Conservation (phyloP, 2,329 filamentous ascomycete genomes). For the Sodiomyces alkalinus region DNA sequence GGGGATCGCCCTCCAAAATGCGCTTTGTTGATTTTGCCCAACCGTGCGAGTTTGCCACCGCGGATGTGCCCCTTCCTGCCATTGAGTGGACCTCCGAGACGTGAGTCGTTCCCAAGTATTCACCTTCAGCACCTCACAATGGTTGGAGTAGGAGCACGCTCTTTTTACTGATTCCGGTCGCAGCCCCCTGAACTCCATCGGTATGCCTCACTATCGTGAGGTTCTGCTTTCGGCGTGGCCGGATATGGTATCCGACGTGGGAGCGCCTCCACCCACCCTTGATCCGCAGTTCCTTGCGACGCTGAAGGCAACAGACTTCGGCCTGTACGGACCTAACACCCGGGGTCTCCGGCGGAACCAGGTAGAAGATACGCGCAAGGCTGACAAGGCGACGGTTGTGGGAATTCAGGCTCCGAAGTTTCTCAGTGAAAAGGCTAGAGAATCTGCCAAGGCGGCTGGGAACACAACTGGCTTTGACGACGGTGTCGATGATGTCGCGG, state of each 20-base stretch:
- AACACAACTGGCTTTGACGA: constrained; percentile 26
- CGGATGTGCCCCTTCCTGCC: constrained; percentile 37
- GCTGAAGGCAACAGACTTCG: constrained; percentile 59
- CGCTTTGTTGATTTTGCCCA: constrained; percentile 73
- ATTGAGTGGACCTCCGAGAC: constrained; percentile 60
- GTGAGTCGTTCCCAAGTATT: constrained; percentile 26
- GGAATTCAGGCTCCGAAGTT: constrained; percentile 70
- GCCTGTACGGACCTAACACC: constrained; percentile 64
- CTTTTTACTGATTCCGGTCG: too few species aligned
- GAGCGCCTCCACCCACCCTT: constrained; percentile 62
- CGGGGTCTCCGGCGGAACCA: constrained; percentile 66
- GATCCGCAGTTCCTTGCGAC: constrained; percentile 55
- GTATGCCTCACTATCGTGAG: constrained; percentile 89
- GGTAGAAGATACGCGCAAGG: constrained; percentile 57
- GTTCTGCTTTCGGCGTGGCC: constrained; percentile 81
- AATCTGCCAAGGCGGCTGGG: constrained; percentile 34
- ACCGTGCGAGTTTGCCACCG: constrained; percentile 63
- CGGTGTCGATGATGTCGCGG: constrained; percentile 39
- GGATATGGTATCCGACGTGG: constrained; percentile 70
- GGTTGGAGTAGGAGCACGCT: too few species aligned
- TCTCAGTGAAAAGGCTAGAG: constrained; percentile 79
- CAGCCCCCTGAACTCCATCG: constrained; percentile 69
- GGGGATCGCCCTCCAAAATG: constrained; percentile 75
- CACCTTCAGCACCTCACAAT: constrained; percentile 3
- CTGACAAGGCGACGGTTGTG: constrained; percentile 44